These are phyloP conservation scores for Myriosclerotinia duriaeana DNA, from an alignment of 2,329 filamentous ascomycete species.

Conservation along the genomic window DNA sequence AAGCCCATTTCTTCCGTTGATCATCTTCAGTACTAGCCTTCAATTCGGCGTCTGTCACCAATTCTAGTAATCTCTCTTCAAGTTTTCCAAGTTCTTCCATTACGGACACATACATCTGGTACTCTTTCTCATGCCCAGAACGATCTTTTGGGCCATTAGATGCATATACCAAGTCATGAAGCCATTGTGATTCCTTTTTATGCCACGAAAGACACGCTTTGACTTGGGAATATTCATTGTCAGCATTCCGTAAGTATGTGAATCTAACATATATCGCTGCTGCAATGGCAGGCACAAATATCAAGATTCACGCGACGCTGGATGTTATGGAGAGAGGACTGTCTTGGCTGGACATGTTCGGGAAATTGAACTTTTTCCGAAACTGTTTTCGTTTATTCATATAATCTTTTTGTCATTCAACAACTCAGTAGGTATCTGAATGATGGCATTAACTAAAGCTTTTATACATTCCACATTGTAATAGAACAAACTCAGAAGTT, in stretches of 20 bases:
- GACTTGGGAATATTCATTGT: slow-evolving; percentile 50
- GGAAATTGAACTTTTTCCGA: neutral
- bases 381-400: neutral
- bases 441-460: too few species aligned
- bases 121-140: slow-evolving; percentile 41
- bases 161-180: slow-evolving; percentile 45
- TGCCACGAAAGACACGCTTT: slow-evolving; percentile 51
- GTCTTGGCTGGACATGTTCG: slow-evolving; percentile 37
- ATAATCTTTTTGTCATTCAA: neutral
- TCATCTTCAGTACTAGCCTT: slow-evolving; percentile 27
- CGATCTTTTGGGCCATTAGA: slow-evolving; percentile 1
- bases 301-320: slow-evolving; percentile 49
- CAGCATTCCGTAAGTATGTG: slow-evolving; percentile 48
- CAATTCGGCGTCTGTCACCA: slow-evolving; percentile 47
- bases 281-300: slow-evolving; percentile 49
- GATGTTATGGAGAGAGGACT: slow-evolving; percentile 48
- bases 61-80: slow-evolving; percentile 47
- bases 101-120: slow-evolving; percentile 50
- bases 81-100: slow-evolving; percentile 49
- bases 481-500: neutral
- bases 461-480: neutral
- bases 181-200: slow-evolving; percentile 50
- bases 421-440: neutral
- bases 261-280: slow-evolving; percentile 48
- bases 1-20: slow-evolving; percentile 42